Evolutionary conservation across 345 rosid genomes (phyloP).

Genomic region (Melastoma malabathricum): DNA sequence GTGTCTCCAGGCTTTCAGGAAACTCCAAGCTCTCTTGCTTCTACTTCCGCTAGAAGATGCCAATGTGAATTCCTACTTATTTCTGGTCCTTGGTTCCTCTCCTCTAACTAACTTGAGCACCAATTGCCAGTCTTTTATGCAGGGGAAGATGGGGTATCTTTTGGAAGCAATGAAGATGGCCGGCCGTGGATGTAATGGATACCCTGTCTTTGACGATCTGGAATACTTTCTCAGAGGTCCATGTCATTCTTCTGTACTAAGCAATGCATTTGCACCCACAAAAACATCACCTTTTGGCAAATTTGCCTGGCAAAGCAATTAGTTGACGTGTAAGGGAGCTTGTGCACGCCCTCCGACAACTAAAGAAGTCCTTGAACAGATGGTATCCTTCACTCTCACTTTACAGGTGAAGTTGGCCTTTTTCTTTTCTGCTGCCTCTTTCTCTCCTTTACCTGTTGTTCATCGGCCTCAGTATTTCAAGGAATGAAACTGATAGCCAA

Average conservation of each 20-base stretch:
- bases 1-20: conserved; percentile 44
- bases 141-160: conserved; percentile 38
- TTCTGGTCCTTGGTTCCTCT: background rate
- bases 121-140: background rate
- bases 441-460: background rate
- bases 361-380: conserved; percentile 23
- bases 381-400: conserved; percentile 11
- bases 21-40: conserved; percentile 40
- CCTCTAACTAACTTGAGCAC: too few species aligned
- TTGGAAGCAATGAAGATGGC: conserved; percentile 38
- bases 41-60: conserved; percentile 37
- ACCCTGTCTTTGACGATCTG: conserved; percentile 7
- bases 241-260: too few species aligned
- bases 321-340: conserved; percentile 37
- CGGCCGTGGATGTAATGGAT: conserved; percentile 37
- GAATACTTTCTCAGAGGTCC: too few species aligned
- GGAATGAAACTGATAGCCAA: background rate
- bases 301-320: conserved; percentile 38
- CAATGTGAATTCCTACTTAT: conserved; percentile 21
- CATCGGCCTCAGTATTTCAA: too few species aligned
- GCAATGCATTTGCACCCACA: too few species aligned
- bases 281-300: too few species aligned
- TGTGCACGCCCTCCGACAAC: conserved; percentile 25
- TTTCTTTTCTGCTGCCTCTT: too few species aligned
- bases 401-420: conserved; percentile 10